Conservation (phyloP, 495 filamentous ascomycete genomes). For the Beverwykella pulmonaria region DNA sequence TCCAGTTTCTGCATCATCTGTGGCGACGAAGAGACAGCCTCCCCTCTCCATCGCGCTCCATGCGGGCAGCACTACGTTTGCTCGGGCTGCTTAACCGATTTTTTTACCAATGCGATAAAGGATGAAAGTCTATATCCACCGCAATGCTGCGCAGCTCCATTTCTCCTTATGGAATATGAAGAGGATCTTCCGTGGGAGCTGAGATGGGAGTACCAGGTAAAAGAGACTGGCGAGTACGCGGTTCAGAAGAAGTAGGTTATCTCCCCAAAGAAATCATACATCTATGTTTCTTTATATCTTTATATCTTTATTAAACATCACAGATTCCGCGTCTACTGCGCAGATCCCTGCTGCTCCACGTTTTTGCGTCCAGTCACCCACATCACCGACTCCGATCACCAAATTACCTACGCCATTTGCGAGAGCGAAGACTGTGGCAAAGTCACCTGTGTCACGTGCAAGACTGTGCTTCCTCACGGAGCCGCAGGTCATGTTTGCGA, state of each 20-base stretch:
- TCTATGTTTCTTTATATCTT: no score
- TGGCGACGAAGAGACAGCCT: slow-evolving; percentile 19
- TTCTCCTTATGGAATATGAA: slow-evolving; percentile 20
- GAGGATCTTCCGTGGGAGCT: slow-evolving; percentile 10
- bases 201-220: slow-evolving; percentile 11
- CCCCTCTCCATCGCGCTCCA: background rate
- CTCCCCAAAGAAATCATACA: no score
- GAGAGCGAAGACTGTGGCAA: background rate
- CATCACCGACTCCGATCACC: background rate
- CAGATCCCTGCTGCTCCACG: slow-evolving; percentile 6
- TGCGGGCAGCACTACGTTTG: slow-evolving; percentile 29
- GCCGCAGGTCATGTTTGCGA: slow-evolving; percentile 16
- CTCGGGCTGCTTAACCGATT: slow-evolving; percentile 5
- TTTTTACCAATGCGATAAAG: slow-evolving; percentile 19
- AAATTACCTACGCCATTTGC: slow-evolving; percentile 19
- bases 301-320: background rate
- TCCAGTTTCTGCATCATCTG: slow-evolving; percentile 15
- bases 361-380: slow-evolving; percentile 28
- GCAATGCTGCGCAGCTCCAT: slow-evolving; percentile 13
- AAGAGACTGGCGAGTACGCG: slow-evolving; percentile 16
- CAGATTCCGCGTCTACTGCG: slow-evolving; percentile 31
- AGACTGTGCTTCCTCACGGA: background rate
- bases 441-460: slow-evolving; percentile 23
- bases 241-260: slow-evolving; percentile 13
- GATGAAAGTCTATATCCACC: slow-evolving; percentile 29